Base-by-base conservation (phyloP, 306 rosid genomes). In the Sesbania bispinosa region DNA sequence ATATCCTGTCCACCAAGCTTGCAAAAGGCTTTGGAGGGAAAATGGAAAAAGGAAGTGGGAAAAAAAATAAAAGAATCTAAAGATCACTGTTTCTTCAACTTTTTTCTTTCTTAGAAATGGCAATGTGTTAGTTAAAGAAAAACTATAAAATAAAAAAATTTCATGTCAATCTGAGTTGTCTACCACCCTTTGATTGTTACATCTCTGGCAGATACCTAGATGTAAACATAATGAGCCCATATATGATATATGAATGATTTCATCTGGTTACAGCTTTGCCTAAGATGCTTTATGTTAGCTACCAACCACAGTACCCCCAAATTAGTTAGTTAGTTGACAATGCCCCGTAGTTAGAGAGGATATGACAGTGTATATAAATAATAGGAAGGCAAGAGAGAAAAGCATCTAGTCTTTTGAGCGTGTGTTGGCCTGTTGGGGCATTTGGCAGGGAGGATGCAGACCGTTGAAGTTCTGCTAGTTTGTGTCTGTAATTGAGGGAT, bases 1-100 rank as follows among this genome's bases (percentile, higher is more conserved):
- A 42, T 64, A 60, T 64, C 50, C 20, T 21, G 54, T 77, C 48
- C 84, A 51, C 35, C 48, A 42, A 61, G 57, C 57, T 48, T 7
- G 14, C 69, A 42, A 6, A 71, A 16, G 50, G 64, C 54, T 29
- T 5, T 7, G 33, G 11, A 39, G 43, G 32, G 19, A 20, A 73
- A 41, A 38, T 24, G 39, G 41, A 62, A 43, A 55, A 8, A 10
- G 39, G 16, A 59, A 36, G 18, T 26, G 47, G n/a, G n/a, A n/a
- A 59, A 36, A 4, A 15, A 67, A 42, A 35, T 9, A 53, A 7
- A 53, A 70, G 43, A 63, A 38, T 7, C 2, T 24, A 39, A 71
- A 41, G 39, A 54, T 21, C 23, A 20, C 47, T 11, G 68, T 18
- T 77, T 71, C 19, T 45, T 52, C 9, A 36, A 8, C 61, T 70